Evolutionary conservation across 1,284 basidiomycete species (phyloP), one percentile per base, ranked within the genome.

Genomic region (Nidula niveotomentosa): DNA sequence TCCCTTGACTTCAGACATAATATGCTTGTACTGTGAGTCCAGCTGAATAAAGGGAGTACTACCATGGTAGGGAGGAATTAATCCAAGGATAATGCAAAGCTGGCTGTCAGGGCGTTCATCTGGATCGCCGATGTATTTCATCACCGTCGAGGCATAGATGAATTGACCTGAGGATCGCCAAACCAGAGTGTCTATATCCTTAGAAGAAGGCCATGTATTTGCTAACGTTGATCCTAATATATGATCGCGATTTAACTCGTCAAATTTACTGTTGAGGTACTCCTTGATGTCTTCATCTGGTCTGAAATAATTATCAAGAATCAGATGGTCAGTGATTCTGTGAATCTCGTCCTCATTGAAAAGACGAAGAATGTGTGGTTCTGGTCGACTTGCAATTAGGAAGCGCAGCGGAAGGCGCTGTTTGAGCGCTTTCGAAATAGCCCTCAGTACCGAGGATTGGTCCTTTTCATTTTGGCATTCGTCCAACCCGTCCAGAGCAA

Each of bases 311-410:
- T 53, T 48, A 44, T 56, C 55, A 8, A 53, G 34, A 6, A 35
- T 36, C 13, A 56, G 7, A 8, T 18, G 13, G 12, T 49, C n/a
- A 9, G 48, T 41, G 30, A 48, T 15, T 6, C 9, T 15, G 7
- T 13, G 3, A 3, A 52, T 13, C 5, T 41, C 33, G 13, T 35
- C 30, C 8, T 23, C n/a, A 12, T 49, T 52, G 36, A 57, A 54
- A 6, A 43, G 36, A 8, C 35, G 15, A 13, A 36, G 39, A 13
- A 57, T 55, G 23, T 52, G 36, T 34, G 36, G 53, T 17, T 54
- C 53, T 6, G 53, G 53, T 12, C 51, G 56, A 36, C 53, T 57
- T 0, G 50, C 53, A 15, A 57, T 48, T 15, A 55, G 36, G 8
- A 56, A 17, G 6, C 33, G 18, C 6, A 49, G 44, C 6, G 44